Evolutionary conservation across 768 basidiomycete genomes (phyloP).

Genomic region (Panus rudis): DNA sequence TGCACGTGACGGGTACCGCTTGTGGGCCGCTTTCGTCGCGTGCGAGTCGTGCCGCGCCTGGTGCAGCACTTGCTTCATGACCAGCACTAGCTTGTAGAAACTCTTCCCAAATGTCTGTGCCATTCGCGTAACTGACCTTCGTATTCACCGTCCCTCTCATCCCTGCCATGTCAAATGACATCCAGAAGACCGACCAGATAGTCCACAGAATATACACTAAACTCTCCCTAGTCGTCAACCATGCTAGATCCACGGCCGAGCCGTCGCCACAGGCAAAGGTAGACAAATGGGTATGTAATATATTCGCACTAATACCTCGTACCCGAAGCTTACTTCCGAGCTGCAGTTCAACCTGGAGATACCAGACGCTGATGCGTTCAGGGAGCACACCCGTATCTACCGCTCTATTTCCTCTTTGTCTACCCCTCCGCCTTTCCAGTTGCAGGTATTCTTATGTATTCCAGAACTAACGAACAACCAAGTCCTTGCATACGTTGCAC

Average conservation of each 20-base stretch:
- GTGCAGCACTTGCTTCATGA: background rate
- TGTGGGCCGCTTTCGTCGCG: too few relatives aligned
- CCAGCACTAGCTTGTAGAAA: conserved; percentile 4
- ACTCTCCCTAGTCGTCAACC: conserved; percentile 66
- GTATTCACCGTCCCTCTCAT: conserved; percentile 12
- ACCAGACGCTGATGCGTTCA: conserved; percentile 64
- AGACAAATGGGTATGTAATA: conserved; percentile 71
- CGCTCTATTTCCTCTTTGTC: conserved; percentile 45
- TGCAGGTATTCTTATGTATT: conserved; percentile 64
- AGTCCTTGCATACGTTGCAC: conserved; percentile 60
- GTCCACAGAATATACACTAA: conserved; percentile 79
- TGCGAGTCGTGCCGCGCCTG: background rate
- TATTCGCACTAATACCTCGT: background rate
- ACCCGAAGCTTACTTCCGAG: conserved; percentile 3
- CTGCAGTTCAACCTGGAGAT: conserved; percentile 76
- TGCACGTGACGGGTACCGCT: too few relatives aligned
- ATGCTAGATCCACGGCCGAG: conserved; percentile 61
- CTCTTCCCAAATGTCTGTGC: conserved; percentile 20
- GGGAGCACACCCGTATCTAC: conserved; percentile 55
- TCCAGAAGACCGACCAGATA: conserved; percentile 77
- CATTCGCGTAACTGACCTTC: conserved; percentile 9
- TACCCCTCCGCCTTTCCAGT: conserved; percentile 49
- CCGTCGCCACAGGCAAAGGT: conserved; percentile 38
- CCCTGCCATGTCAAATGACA: conserved; percentile 45
- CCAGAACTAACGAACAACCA: conserved; percentile 66